Base-by-base conservation (phyloP, 495 filamentous ascomycete genomes). In the Letharia lupina region DNA sequence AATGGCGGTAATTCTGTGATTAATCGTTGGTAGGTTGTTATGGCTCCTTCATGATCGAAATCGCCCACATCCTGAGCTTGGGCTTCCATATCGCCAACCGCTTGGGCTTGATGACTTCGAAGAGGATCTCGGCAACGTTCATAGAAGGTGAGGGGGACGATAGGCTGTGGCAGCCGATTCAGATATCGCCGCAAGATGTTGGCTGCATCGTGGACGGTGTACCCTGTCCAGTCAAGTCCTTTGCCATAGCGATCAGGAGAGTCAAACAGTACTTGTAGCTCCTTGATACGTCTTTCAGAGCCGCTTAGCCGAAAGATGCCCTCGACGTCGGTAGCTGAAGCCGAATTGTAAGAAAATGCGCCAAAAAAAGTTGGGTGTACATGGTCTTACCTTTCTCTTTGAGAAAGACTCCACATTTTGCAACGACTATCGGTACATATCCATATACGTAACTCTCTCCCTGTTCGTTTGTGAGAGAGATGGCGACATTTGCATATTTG, bases 121-220 rank as follows among this genome's bases (percentile, higher is more conserved):
- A 99, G 76, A 41, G 94, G 95, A 57, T 94, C 87, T 62, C 94
- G 86, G 75, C 96, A 98, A 54, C 84, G 82, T 68, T 92, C 89
- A 75, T 99, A 99, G 65, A 96, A 90, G 71, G 96, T 90, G 54
- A 97, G 79, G 4, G 94, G 94, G 20, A 99, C 93, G 67, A 99
- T 96, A 1, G 94, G 94, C 74, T 99, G 93, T 8, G 81, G 94
- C 23, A 99, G 80, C 72, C 94, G 89, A 75, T 97, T 98, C 64
- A 99, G 81, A 72, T 98, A 99, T 66, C 94, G 86, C 64, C 95
- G 87, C 48, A 99, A 84, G 59, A 99, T 93, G 71, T 97, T 98
- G 70, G 94, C 94, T 23, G 94, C 94, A 84, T 99, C 94, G 77
- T 99, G 94, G 20, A 99, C 94, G 1, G 95, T 99, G 77, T 96